These are phyloP conservation scores for Wickerhamiella shivajii DNA, from an alignment of 805 yeast genomes.

Conservation along the genomic window DNA sequence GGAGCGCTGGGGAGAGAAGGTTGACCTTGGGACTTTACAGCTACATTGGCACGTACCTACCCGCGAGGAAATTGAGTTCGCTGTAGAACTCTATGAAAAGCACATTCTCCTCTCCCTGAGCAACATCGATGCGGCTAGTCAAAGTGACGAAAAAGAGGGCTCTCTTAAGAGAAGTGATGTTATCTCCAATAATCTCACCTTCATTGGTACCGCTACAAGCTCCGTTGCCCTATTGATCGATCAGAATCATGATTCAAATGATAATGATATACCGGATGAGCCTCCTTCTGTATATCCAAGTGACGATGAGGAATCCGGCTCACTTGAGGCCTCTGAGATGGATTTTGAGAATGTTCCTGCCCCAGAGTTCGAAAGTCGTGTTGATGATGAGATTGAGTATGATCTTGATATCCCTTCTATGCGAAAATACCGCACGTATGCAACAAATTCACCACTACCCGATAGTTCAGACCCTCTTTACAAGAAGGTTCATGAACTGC, in stretches of 20 bases:
- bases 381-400: conserved; percentile 5
- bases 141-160: conserved; percentile 18
- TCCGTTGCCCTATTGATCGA: conserved; percentile 65
- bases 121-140: conserved; percentile 17
- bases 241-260: conserved; percentile 19
- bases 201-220: conserved; percentile 44
- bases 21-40: conserved; percentile 22
- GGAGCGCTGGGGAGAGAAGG: conserved; percentile 32
- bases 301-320: neutral
- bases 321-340: neutral
- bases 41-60: conserved; percentile 70
- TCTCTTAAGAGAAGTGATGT: conserved; percentile 33
- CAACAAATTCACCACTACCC: conserved; percentile 52
- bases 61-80: conserved; percentile 39
- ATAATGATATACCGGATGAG: neutral
- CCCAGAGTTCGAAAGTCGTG: neutral
- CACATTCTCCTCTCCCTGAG: conserved; percentile 26
- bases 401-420: conserved; percentile 11
- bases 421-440: conserved; percentile 47
- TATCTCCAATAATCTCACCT: conserved; percentile 39
- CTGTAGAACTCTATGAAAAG: conserved; percentile 41
- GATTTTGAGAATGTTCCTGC: neutral
- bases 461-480: conserved; percentile 33
- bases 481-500: conserved; percentile 40
- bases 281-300: too few relatives aligned